Evolutionary conservation across 2,329 filamentous ascomycete species (phyloP), one percentile per base, ranked within the genome.

Genomic region (Chaetomium sp.): DNA sequence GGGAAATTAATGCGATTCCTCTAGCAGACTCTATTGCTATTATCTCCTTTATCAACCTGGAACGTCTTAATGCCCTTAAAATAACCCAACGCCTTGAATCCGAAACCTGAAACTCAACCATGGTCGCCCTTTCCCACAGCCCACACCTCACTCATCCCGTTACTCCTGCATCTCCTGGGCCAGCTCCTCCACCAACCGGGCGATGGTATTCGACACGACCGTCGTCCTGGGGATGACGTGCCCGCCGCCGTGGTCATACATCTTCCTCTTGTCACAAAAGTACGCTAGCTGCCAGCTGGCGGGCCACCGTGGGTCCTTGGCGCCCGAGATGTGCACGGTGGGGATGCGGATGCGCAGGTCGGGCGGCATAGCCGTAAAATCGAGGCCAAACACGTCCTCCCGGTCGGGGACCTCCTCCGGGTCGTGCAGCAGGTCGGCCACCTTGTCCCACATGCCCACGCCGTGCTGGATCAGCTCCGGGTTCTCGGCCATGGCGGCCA

Each of bases 181-280:
- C 49, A 76, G 56, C 60, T 70, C 63, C 67, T 65, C 63, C n/a
- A 77, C 29, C 65, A 78, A 50, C 49, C 62, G 69, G 0, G 75
- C 75, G 31, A 78, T 74, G 29, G 38, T 69, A n/a, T 68, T 29
- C 1, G 74, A 76, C 42, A 76, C 75, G 8, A 70, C 71, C 0
- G 71, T 76, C 53, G 73, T 72, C 64, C 76, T 68, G n/a, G 76
- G 76, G 23, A 78, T 76, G 38, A 78, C 77, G 64, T 78, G 77
- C 0, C 77, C 77, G 4, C 77, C 76, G 3, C 73, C 70, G 51
- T 78, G 76, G 57, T 78, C 76, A 65, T 74, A 78, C 67, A 74
- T 69, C 25, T 65, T 71, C 21, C 72, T 67, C 16, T 73, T 65
- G 16, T 73, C 68, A 57, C 76, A 77, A 45, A 77, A 73, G 35